Evolutionary conservation across 176 grass and related monocot species (phyloP).

Genomic region (Metroxylon sagu): DNA sequence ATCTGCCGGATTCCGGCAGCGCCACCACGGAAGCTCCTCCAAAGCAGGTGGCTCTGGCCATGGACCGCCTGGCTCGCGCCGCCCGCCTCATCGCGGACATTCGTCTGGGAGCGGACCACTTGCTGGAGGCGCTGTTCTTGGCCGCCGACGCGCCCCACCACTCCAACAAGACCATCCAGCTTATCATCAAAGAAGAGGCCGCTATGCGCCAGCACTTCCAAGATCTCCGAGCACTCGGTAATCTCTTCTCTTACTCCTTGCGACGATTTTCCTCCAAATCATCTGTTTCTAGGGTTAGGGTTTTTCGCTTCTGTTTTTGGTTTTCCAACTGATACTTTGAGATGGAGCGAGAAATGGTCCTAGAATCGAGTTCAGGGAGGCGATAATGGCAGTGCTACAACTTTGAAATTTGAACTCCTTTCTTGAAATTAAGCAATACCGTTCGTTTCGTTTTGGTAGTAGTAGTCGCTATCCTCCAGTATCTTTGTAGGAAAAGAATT

Average conservation of each 20-base stretch:
- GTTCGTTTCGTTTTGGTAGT: too few species aligned
- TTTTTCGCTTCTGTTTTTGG: background rate
- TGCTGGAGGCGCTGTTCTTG: slow-evolving; percentile 78
- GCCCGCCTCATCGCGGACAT: slow-evolving; percentile 85
- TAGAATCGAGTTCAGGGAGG: too few species aligned
- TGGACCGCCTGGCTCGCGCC: slow-evolving; percentile 69
- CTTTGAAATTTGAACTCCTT: too few species aligned
- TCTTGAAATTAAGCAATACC: too few species aligned
- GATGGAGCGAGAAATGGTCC: too few species aligned
- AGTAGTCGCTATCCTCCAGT: too few species aligned
- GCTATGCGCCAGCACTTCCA: slow-evolving; percentile 76
- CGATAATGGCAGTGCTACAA: too few species aligned
- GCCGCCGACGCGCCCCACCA: slow-evolving; percentile 34
- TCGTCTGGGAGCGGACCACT: slow-evolving; percentile 69
- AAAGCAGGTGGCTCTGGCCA: slow-evolving; percentile 94
- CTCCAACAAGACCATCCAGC: slow-evolving; percentile 24
- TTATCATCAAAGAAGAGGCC: slow-evolving; percentile 43
- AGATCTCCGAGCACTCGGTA: slow-evolving; percentile 80
- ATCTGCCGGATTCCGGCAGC: slow-evolving; percentile 8
- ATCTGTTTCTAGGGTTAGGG: slow-evolving; percentile 9
- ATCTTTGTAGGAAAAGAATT: too few species aligned
- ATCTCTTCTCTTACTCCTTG: slow-evolving; percentile 1
- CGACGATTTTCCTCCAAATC: background rate
- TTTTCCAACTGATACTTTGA: too few species aligned
- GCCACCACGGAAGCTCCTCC: slow-evolving; percentile 58